Percentiles rank a stretch among this genome's conserved stretches.
Conservation (phyloP, 768 basidiomycete species). For the Tulasnella sp. region DNA sequence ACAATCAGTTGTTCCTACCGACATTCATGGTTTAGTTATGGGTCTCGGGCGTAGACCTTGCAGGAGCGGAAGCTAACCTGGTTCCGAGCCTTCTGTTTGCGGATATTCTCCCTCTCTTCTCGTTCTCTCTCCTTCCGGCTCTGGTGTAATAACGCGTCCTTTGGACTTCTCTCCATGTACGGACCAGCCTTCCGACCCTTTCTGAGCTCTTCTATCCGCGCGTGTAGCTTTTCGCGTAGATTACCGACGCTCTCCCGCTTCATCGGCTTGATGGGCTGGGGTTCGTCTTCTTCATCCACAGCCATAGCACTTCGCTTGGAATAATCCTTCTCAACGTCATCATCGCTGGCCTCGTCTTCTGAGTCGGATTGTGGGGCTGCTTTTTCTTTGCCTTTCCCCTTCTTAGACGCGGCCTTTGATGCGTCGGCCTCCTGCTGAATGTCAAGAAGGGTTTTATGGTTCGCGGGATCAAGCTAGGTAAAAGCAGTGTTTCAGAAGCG, state of each 20-base stretch:
- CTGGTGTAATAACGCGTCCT: constrained; percentile 78
- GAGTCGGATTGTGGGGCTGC: constrained; percentile 28
- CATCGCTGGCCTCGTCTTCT: constrained; percentile 37
- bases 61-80: constrained; percentile 35
- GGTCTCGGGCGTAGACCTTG: not conserved
- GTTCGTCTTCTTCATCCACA: constrained; percentile 27
- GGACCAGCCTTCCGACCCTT: constrained; percentile 35
- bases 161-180: constrained; percentile 35
- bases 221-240: constrained; percentile 70
- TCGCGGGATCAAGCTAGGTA: constrained; percentile 82
- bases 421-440: constrained; percentile 57
- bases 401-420: constrained; percentile 36
- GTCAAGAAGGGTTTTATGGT: constrained; percentile 75
- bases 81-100: constrained; percentile 48
- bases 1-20: constrained; percentile 68
- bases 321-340: constrained; percentile 34
- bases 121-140: constrained; percentile 77
- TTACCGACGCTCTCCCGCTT: constrained; percentile 56
- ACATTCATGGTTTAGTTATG: not conserved
- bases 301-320: constrained; percentile 34
- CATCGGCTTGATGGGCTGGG: constrained; percentile 52
- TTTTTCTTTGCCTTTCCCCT: constrained; percentile 38
- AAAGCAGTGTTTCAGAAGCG: not conserved
- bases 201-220: constrained; percentile 67
- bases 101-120: constrained; percentile 62